These are phyloP conservation scores for Exophiala lecanii-corni DNA, from an alignment of 2,329 filamentous ascomycete species.

Conservation along the genomic window DNA sequence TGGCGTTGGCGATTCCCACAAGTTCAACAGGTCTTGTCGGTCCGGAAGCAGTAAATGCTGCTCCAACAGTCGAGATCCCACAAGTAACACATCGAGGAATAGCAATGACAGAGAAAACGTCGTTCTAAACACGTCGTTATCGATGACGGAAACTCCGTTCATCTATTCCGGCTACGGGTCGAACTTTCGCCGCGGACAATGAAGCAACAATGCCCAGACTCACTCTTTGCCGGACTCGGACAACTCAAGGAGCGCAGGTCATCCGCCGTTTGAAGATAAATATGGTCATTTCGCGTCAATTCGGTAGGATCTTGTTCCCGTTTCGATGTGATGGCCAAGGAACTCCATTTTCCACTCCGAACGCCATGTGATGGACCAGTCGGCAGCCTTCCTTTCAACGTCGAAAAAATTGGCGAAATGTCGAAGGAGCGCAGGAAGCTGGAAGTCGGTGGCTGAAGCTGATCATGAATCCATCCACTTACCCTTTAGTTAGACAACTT, in stretches of 20 bases:
- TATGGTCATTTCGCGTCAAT: no score
- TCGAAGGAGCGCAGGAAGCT: no score
- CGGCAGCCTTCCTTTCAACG: conserved; percentile 30
- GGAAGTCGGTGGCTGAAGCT: no score
- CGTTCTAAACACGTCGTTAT: not conserved
- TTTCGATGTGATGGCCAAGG: conserved; percentile 51
- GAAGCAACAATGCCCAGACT: no score
- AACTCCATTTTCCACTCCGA: conserved; percentile 60
- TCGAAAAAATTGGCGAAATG: conserved; percentile 60
- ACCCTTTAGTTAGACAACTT: no score
- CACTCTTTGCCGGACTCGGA: no score
- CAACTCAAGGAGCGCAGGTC: no score
- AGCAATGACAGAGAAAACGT: not conserved
- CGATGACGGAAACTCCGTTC: not conserved
- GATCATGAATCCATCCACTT: no score
- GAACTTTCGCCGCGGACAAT: no score
- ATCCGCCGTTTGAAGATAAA: no score
- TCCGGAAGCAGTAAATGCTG: not conserved
- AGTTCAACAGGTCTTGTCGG: not conserved
- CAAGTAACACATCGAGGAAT: not conserved
- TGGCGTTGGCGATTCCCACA: not conserved
- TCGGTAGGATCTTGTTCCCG: no score
- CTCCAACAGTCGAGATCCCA: not conserved
- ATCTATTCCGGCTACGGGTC: no score
- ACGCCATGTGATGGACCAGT: conserved; percentile 42